Conservation (phyloP, 2,329 filamentous ascomycete genomes). For the Cladosporium sp. region DNA sequence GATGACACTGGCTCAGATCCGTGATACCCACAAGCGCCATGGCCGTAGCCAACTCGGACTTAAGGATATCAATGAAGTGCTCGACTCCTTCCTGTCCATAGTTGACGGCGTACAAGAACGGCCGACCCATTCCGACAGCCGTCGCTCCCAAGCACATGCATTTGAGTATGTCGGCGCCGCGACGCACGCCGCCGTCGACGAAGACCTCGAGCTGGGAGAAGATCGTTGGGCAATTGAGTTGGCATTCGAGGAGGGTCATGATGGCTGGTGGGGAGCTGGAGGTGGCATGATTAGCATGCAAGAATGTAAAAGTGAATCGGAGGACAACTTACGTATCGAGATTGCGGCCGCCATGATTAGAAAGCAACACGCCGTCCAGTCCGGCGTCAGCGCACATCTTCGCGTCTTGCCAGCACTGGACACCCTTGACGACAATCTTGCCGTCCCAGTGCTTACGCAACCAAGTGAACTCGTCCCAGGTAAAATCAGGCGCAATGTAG, state of each 20-base stretch:
- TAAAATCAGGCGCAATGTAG: constrained; percentile 55
- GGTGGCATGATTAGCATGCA: constrained; percentile 29
- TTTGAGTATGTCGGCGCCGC: constrained; percentile 52
- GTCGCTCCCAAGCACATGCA: constrained; percentile 43
- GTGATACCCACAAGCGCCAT: constrained; percentile 64
- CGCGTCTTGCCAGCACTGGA: constrained; percentile 35
- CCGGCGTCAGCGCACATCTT: constrained; percentile 5
- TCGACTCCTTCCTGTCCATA: constrained; percentile 53
- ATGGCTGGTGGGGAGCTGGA: constrained; percentile 50
- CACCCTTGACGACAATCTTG: constrained; percentile 37
- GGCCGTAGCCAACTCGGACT: constrained; percentile 55
- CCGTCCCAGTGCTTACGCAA: constrained; percentile 36
- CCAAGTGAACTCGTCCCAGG: constrained; percentile 46
- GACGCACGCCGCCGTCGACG: constrained; percentile 54
- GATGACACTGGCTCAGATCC: constrained; percentile 55
- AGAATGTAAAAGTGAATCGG: neutral
- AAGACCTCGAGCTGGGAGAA: constrained; percentile 57
- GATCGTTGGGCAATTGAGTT: constrained; percentile 56
- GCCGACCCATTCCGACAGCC: constrained; percentile 53
- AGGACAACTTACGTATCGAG: constrained; percentile 36
- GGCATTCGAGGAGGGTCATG: constrained; percentile 59
- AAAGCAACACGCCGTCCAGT: constrained; percentile 16
- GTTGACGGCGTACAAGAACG: constrained; percentile 56
- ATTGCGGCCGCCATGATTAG: constrained; percentile 30
- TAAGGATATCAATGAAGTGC: constrained; percentile 29